A percentile compares a stretch with the other conserved stretches of the same genome.
phyloP scores from a whole-genome alignment of 495 filamentous ascomycete species.

The Cudoniella acicularis region DNA sequence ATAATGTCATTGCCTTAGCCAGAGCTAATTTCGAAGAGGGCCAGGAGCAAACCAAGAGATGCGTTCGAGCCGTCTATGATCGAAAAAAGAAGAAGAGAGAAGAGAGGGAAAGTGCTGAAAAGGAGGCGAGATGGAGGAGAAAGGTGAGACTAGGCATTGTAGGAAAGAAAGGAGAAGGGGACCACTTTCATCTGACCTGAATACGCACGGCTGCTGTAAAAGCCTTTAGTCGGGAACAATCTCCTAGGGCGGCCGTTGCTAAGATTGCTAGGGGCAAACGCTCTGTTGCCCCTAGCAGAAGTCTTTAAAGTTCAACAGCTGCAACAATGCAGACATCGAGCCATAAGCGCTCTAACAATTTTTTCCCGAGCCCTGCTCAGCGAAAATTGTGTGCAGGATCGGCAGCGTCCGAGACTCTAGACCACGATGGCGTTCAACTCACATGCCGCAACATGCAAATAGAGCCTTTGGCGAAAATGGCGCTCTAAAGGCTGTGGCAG shows the following conservation, averaged over 20 bases:
- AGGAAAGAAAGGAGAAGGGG: constrained; percentile 40
- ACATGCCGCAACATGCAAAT: not conserved
- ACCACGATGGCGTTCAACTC: not conserved
- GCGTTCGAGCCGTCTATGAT: constrained; percentile 90
- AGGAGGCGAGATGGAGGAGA: constrained; percentile 41
- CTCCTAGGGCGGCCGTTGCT: no score
- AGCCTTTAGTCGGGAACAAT: no score
- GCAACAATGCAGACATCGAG: no score
- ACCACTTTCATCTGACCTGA: constrained; percentile 40
- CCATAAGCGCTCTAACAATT: not conserved
- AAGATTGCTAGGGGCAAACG: no score
- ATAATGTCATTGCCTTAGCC: constrained; percentile 74
- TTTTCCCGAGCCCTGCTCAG: not conserved
- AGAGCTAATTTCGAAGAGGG: constrained; percentile 84
- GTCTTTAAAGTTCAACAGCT: no score
- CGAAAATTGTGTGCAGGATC: not conserved
- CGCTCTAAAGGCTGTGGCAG: not conserved
- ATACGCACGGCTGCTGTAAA: no score
- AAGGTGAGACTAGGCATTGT: constrained; percentile 39
- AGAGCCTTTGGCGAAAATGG: not conserved
- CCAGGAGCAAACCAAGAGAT: constrained; percentile 65
- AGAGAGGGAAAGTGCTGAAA: constrained; percentile 48
- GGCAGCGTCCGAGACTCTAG: not conserved
- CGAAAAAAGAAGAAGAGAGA: constrained; percentile 72
- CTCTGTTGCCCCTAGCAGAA: no score